These are phyloP conservation scores for Vaccinium myrtillus DNA, from an alignment of 148 eudicot species.

Conservation along the genomic window DNA sequence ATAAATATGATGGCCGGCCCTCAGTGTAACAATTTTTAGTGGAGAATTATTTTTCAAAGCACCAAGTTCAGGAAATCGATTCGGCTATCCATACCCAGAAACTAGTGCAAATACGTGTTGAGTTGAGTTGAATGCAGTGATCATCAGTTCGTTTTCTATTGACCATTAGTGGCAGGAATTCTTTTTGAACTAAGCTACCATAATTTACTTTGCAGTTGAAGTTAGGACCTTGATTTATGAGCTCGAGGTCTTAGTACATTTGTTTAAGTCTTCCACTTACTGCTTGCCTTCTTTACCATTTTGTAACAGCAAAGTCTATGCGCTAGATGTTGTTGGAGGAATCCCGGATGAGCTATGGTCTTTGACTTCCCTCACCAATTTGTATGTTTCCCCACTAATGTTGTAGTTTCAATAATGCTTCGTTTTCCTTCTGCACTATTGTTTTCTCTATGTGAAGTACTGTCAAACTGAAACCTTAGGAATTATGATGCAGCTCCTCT, in stretches of 20 bases:
- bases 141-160: background rate
- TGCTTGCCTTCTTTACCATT: background rate
- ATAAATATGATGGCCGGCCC: background rate
- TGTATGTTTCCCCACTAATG: slow-evolving; percentile 8
- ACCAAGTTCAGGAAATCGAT: background rate
- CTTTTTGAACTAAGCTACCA: background rate
- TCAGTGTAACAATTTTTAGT: background rate
- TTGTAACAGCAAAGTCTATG: slow-evolving; percentile 61
- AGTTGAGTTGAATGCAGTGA: background rate
- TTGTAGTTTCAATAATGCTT: background rate
- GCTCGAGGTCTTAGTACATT: background rate
- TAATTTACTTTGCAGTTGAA: background rate
- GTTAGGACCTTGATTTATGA: background rate
- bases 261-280: background rate
- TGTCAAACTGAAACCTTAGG: background rate
- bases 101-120: background rate
- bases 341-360: slow-evolving; percentile 81
- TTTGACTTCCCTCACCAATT: slow-evolving; percentile 31
- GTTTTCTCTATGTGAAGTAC: background rate
- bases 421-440: background rate
- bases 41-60: background rate
- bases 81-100: background rate
- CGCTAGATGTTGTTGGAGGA: slow-evolving; percentile 47
- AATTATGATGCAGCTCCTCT: background rate
- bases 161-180: background rate